Evolutionary conservation across 2,329 filamentous ascomycete genomes (phyloP).

Genomic region (Acrodontium crateriforme): DNA sequence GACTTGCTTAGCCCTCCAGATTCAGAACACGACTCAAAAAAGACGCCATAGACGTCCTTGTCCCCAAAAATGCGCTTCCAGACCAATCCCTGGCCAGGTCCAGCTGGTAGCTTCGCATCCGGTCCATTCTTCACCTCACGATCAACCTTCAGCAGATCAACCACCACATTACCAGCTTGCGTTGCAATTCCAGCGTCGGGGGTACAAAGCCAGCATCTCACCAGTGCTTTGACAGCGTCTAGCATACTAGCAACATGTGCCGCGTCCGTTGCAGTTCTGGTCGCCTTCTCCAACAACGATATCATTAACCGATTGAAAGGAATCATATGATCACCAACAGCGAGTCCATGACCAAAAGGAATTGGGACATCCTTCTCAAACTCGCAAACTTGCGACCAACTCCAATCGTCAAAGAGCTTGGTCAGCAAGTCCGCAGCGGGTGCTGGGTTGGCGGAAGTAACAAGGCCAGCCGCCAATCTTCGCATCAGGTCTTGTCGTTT

Average conservation of each 20-base stretch:
- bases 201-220: slow-evolving; percentile 46
- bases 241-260: slow-evolving; percentile 44
- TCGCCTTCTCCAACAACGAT: slow-evolving; percentile 43
- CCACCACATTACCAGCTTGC: slow-evolving; percentile 38
- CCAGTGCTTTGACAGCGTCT: slow-evolving; percentile 39
- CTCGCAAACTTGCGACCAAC: slow-evolving; percentile 7
- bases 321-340: slow-evolving; percentile 27
- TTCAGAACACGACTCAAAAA: slow-evolving; percentile 40
- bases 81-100: slow-evolving; percentile 37
- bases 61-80: slow-evolving; percentile 51
- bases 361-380: slow-evolving; percentile 10
- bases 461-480: slow-evolving; percentile 37
- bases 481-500: slow-evolving; percentile 26
- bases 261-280: slow-evolving; percentile 36
- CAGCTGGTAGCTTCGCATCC: slow-evolving; percentile 5
- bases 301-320: slow-evolving; percentile 44
- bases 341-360: slow-evolving; percentile 41
- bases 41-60: slow-evolving; percentile 40
- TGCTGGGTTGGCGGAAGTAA: slow-evolving; percentile 38
- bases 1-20: slow-evolving; percentile 30
- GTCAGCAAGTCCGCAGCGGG: slow-evolving; percentile 40
- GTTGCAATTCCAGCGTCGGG: slow-evolving; percentile 41
- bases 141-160: slow-evolving; percentile 39
- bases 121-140: slow-evolving; percentile 18
- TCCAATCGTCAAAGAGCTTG: slow-evolving; percentile 27